phyloP scores from a whole-genome alignment of 306 rosid genomes.

The Arachis stenosperma region DNA sequence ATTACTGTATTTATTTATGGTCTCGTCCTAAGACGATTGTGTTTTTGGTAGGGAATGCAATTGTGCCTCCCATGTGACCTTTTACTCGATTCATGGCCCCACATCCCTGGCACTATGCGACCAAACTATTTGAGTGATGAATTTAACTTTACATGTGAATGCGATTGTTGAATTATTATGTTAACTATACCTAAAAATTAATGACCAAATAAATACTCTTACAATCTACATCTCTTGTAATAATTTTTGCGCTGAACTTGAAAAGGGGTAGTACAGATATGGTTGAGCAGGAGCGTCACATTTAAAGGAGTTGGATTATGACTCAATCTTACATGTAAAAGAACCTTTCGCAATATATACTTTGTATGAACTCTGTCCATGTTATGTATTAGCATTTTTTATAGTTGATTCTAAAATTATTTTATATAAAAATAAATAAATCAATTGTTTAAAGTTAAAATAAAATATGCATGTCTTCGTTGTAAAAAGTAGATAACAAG shows the following conservation, averaged over 20 bases:
- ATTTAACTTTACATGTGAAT: neutral
- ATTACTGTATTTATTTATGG: neutral
- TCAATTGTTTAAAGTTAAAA: neutral
- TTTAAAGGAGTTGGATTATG: neutral
- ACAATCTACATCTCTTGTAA: too few relatives aligned
- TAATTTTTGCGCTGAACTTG: too few relatives aligned
- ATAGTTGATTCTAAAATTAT: too few relatives aligned
- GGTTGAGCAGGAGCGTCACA: neutral
- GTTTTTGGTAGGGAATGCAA: neutral
- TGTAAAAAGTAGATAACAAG: neutral
- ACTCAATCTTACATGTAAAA: neutral
- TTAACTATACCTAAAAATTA: too few relatives aligned
- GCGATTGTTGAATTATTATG: neutral
- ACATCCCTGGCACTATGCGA: neutral
- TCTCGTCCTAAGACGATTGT: neutral
- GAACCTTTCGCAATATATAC: too few relatives aligned
- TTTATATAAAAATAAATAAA: neutral
- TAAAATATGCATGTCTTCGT: neutral
- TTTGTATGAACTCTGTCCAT: too few relatives aligned
- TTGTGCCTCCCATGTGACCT: conserved; percentile 37
- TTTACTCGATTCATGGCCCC: conserved; percentile 27
- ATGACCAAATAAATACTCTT: too few relatives aligned
- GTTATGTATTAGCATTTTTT: neutral
- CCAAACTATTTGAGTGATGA: neutral
- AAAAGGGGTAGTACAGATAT: too few relatives aligned